Evolutionary conservation across 2,329 filamentous ascomycete species (phyloP), one percentile per base, ranked within the genome.

Genomic region (Colletotrichum sp.): DNA sequence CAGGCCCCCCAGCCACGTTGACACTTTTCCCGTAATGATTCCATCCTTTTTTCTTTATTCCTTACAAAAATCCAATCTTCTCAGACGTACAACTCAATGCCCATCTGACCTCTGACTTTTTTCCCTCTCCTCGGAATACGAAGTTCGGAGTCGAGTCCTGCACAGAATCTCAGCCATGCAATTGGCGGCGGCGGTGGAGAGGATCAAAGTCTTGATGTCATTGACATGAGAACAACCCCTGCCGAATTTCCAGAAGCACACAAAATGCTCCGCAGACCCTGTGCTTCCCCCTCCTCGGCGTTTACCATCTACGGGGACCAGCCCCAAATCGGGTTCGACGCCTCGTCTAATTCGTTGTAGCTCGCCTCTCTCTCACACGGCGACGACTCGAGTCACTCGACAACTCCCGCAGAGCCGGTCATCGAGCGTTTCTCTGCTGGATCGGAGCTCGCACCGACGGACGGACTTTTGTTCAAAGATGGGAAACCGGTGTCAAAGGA

Each of bases 151-250:
- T n/a, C 21, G 8, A 52, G 26, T 70, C 36, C 68, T 36, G 24
- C 8, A 32, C 12, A 4, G 24, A 52, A 15, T 30, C 24, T 28
- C 32, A 69, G 55, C 34, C 26, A 59, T 63, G 24, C 49, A 55
- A 62, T 44, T 59, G 34, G 55, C 63, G 59, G 69, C 44, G 57
- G 39, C 72, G 57, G 73, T 32, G 26, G 26, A 26, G 39, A 49
- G 18, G 39, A 12, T 21, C 39, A 49, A 49, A 76, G 73, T 76
- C 70, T 76, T 76, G 73, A 73, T 73, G 73, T 76, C 73, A 76
- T 76, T 65, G 73, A 76, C 39, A 63, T 59, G 24, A 32, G 55
- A 16, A 30, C 55, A 36, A 64, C 49, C 70, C 70, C 24, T 16
- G 64, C 65, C 36, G 15, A 18, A 39, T 18, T 44, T 52, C 49